These are phyloP conservation scores for Spergularia marina DNA, from an alignment of 148 eudicot species.

Conservation along the genomic window DNA sequence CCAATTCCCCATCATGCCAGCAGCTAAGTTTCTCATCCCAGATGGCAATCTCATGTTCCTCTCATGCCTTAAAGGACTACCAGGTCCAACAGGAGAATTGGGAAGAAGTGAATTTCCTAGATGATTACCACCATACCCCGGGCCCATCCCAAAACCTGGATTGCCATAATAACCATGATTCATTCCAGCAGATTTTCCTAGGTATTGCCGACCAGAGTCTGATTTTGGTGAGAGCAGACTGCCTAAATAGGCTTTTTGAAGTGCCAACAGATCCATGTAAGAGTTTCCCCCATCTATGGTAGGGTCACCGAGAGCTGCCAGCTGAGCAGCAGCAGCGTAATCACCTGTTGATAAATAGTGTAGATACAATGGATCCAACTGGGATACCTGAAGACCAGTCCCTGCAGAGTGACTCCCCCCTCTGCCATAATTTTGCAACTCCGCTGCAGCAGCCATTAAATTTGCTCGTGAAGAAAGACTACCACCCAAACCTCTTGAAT, in stretches of 20 bases:
- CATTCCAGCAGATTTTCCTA: slow-evolving; percentile 47
- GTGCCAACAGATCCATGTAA: slow-evolving; percentile 57
- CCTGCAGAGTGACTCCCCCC: slow-evolving; percentile 44
- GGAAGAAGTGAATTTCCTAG: slow-evolving; percentile 58
- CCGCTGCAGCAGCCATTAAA: slow-evolving; percentile 53
- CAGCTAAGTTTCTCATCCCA: slow-evolving; percentile 67
- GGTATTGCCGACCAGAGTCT: slow-evolving; percentile 47
- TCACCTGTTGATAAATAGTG: slow-evolving; percentile 65
- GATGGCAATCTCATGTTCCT: slow-evolving; percentile 58
- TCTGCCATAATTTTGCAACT: slow-evolving; percentile 52
- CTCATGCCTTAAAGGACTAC: slow-evolving; percentile 67
- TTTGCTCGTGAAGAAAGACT: slow-evolving; percentile 53
- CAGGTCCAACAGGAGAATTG: slow-evolving; percentile 62
- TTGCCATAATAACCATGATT: slow-evolving; percentile 67
- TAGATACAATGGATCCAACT: slow-evolving; percentile 60
- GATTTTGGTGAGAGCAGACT: slow-evolving; percentile 67
- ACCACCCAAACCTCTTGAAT: slow-evolving; percentile 49
- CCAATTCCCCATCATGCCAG: slow-evolving; percentile 64
- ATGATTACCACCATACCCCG: slow-evolving; percentile 77
- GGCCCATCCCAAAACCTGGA: slow-evolving; percentile 54
- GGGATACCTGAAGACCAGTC: slow-evolving; percentile 38
- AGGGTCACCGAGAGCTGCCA: slow-evolving; percentile 61
- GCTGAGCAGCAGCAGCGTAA: slow-evolving; percentile 57
- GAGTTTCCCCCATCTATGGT: slow-evolving; percentile 56
- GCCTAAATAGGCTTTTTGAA: slow-evolving; percentile 84